Conservation (phyloP, 2,329 filamentous ascomycete species). For the Atkinsonella texensis region DNA sequence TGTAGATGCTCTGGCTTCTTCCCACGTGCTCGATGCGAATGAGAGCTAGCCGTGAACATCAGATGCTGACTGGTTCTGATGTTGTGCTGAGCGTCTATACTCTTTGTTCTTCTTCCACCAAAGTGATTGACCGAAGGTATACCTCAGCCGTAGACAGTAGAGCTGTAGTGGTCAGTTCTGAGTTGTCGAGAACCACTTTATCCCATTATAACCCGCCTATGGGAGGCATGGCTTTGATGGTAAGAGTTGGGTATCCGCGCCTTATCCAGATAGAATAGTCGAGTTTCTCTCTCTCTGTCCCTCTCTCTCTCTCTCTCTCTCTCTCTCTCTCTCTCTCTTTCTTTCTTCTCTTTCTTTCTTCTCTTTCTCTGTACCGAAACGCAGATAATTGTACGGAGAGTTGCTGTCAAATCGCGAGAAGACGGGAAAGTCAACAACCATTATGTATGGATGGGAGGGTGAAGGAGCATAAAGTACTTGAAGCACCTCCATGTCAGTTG, state of each 20-base stretch:
- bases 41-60: too few relatives aligned
- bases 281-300: too few relatives aligned
- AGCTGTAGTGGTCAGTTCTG: too few relatives aligned
- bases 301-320: too few relatives aligned
- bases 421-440: background rate
- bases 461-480: conserved; percentile 17
- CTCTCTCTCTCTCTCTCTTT: too few relatives aligned
- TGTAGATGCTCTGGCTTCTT: background rate
- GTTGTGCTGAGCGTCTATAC: too few relatives aligned
- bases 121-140: background rate
- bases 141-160: too few relatives aligned
- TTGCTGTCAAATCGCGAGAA: background rate
- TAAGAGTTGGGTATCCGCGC: background rate
- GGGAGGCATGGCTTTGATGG: conserved; percentile 1
- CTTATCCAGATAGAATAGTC: background rate
- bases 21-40: background rate
- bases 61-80: too few relatives aligned
- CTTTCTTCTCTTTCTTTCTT: too few relatives aligned
- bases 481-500: background rate
- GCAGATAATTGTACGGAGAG: too few relatives aligned
- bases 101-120: background rate
- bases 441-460: conserved; percentile 9
- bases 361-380: too few relatives aligned
- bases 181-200: too few relatives aligned
- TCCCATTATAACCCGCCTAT: background rate